Evolutionary conservation across 1,284 basidiomycete genomes (phyloP).

Genomic region (Rhodotorula sp.): DNA sequence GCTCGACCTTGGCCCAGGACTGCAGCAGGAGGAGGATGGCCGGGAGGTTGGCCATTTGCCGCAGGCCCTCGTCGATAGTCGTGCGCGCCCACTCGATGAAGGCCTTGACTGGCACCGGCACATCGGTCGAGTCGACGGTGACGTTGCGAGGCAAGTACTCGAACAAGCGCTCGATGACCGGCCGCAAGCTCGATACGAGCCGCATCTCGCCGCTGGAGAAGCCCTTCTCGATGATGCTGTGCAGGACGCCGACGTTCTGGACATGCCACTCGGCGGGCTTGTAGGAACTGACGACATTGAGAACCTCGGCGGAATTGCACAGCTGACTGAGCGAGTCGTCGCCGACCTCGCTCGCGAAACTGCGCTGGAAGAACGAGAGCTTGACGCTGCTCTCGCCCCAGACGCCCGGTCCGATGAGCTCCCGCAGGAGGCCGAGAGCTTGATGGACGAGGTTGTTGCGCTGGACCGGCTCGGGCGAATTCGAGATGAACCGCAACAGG

Average conservation of each 20-base stretch:
- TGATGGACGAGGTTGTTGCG: slow-evolving; percentile 68
- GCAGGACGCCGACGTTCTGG: slow-evolving; percentile 73
- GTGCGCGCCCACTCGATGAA: slow-evolving; percentile 75
- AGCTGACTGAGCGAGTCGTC: slow-evolving; percentile 69
- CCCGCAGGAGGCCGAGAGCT: slow-evolving; percentile 75
- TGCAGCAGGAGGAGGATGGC: slow-evolving; percentile 83
- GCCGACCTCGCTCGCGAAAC: slow-evolving; percentile 68
- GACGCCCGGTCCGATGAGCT: slow-evolving; percentile 74
- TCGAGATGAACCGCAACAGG: slow-evolving; percentile 79
- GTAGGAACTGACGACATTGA: slow-evolving; percentile 79
- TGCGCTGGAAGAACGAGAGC: slow-evolving; percentile 78
- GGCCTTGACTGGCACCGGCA: slow-evolving; percentile 65
- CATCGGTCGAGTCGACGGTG: slow-evolving; percentile 64
- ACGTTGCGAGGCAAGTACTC: slow-evolving; percentile 64
- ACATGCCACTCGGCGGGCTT: slow-evolving; percentile 82
- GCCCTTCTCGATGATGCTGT: slow-evolving; percentile 77
- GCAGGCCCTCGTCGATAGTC: slow-evolving; percentile 77
- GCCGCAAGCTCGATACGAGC: slow-evolving; percentile 75
- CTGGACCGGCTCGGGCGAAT: slow-evolving; percentile 65
- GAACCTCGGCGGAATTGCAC: slow-evolving; percentile 80
- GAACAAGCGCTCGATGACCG: slow-evolving; percentile 82
- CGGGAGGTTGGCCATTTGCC: slow-evolving; percentile 67
- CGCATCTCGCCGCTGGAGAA: slow-evolving; percentile 63
- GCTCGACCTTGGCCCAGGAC: slow-evolving; percentile 77
- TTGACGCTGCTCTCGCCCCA: slow-evolving; percentile 95